Base-by-base conservation (phyloP, 116 monocot genomes). In the Iris pallida region DNA sequence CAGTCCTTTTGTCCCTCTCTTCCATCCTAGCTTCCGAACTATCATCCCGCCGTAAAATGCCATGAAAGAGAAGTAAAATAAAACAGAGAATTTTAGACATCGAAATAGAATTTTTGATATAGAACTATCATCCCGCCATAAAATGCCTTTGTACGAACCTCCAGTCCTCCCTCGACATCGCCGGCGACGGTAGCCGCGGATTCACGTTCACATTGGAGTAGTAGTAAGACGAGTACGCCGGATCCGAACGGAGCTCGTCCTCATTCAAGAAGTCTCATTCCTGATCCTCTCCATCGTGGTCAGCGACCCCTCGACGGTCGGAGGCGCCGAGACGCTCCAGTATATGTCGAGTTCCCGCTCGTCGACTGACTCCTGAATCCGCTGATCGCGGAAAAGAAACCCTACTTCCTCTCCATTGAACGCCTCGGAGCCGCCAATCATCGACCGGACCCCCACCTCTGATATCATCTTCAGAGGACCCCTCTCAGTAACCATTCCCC, bases 81-180 rank as follows among this genome's bases (percentile, higher is more conserved):
- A n/a, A n/a, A n/a, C n/a, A n/a, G n/a, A n/a, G n/a, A n/a, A n/a
- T n/a, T n/a, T n/a, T n/a, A n/a, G n/a, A n/a, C n/a, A n/a, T n/a
- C n/a, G n/a, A n/a, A n/a, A n/a, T n/a, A n/a, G n/a, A n/a, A n/a
- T n/a, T n/a, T n/a, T n/a, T n/a, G n/a, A n/a, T n/a, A n/a, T n/a
- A n/a, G n/a, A n/a, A n/a, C n/a, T n/a, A n/a, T n/a, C n/a, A 58
- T 69, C 15, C 79, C 82, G 0, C 43, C 65, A 56, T 82, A 72
- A 43, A 78, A n/a, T n/a, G 49, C 70, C 82, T 80, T 80, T 80
- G 75, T 1, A 86, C 66, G 10, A 80, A 81, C 68, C 81, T 54
- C 88, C 88, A 79, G 45, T 88, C 88, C 80, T 92, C 88, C 66
- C 83, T 88, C 2, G 88, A 85, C 1, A 89, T 51, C 57, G 76